Evolutionary conservation across 140 eudicot species (phyloP), one percentile per base, ranked within the genome.

Genomic region (Oenanthe javanica): DNA sequence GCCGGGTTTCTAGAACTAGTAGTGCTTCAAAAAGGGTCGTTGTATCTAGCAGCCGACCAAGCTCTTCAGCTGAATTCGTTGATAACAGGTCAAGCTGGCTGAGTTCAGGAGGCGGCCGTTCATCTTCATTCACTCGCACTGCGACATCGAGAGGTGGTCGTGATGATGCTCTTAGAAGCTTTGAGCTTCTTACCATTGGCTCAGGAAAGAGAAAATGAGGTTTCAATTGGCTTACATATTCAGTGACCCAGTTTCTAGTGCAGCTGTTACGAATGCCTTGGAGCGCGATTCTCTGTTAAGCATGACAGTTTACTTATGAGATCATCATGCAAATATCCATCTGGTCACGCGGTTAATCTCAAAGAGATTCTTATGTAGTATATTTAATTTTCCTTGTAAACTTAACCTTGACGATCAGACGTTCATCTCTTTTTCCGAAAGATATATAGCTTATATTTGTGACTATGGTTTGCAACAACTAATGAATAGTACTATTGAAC

Each of bases 131-230:
- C 82, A 85, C 97, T 21, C 89, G 96, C 51, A 91, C 82, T 75
- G 86, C 86, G 21, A 87, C 89, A 38, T 51, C 90, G 55, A 94
- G 91, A 86, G 87, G 90, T 38, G 87, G 88, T 31, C 90, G 96
- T 75, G 94, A 89, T 84, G 98, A 94, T 83, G 84, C 93, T 82
- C 86, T 90, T 43, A 79, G 96, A 76, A 92, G 98, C 94, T 94
- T 94, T 82, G 98, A 94, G 87, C 85, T 92, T 72, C 81, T 94
- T 36, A 88, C 97, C 21, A 92, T 94, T 81, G 97, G 96, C 52
- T 4, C 90, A 0, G 93, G 93, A 45, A 91, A 89, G 85, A 94
- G 91, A 89, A 93, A 90, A 78, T 93, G 82, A 86, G 77, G 57
- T 54, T 72, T 45, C 42, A n/a, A 40, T 78, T 79, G 3, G 1